Percentiles rank a stretch among this genome's conserved stretches.
These are phyloP conservation scores for Penicillium sp. DNA, from an alignment of 2,329 filamentous ascomycete species.

Conservation along the genomic window DNA sequence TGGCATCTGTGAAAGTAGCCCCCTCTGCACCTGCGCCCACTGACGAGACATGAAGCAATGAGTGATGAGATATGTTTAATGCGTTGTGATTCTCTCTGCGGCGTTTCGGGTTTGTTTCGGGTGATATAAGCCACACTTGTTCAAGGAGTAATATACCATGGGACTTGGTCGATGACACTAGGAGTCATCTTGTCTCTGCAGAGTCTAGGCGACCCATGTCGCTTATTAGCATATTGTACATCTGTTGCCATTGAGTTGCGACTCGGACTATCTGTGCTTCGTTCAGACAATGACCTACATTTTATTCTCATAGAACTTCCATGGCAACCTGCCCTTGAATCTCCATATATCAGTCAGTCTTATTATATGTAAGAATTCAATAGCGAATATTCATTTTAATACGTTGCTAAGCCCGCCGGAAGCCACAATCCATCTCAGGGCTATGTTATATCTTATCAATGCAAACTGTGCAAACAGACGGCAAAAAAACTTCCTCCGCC, in stretches of 20 bases:
- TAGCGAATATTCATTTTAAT: background rate
- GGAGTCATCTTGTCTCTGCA: background rate
- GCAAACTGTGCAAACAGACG: conserved; percentile 30
- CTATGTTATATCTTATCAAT: conserved; percentile 24
- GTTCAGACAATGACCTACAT: background rate
- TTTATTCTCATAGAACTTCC: background rate
- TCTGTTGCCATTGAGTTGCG: conserved; percentile 6
- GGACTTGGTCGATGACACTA: background rate
- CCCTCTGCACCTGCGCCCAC: conserved; percentile 9
- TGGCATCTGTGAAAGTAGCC: conserved; percentile 59
- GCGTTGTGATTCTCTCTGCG: conserved; percentile 3
- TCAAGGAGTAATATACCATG: background rate
- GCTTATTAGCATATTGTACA: conserved; percentile 10
- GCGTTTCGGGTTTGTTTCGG: conserved; percentile 5
- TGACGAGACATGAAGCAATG: conserved; percentile 21
- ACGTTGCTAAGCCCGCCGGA: background rate
- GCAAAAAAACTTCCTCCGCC: conserved; percentile 35
- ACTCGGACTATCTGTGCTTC: background rate
- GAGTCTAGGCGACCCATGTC: background rate
- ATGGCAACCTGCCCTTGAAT: background rate
- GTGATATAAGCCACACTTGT: conserved; percentile 1
- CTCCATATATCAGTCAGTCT: background rate
- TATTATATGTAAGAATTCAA: background rate
- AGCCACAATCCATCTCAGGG: background rate
- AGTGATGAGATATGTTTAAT: conserved; percentile 11